phyloP scores from a whole-genome alignment of 2,329 filamentous ascomycete species.

The Thermothelomyces thermophilus region DNA sequence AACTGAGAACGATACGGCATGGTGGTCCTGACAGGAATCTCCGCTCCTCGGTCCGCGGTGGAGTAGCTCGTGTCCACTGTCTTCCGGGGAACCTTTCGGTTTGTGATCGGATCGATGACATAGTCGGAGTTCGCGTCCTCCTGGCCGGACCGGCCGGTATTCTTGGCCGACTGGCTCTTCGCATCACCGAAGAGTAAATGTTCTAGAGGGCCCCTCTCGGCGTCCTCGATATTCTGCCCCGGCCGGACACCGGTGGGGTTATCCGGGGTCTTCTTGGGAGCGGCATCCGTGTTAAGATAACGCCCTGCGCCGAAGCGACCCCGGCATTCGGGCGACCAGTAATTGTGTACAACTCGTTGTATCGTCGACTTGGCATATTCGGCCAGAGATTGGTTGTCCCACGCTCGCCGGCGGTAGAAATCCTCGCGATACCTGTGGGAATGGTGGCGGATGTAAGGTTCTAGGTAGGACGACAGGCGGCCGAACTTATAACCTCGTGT shows the following conservation, averaged over 20 bases:
- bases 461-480: conserved; percentile 34
- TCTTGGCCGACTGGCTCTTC: background rate
- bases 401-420: conserved; percentile 38
- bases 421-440: conserved; percentile 39
- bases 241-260: conserved; percentile 34
- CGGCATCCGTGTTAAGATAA: conserved; percentile 32
- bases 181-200: conserved; percentile 35
- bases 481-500: conserved; percentile 44
- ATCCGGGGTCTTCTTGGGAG: conserved; percentile 28
- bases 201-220: conserved; percentile 39
- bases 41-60: conserved; percentile 14
- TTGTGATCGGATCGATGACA: conserved; percentile 54
- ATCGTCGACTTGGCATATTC: conserved; percentile 33
- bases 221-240: conserved; percentile 39
- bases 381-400: conserved; percentile 37
- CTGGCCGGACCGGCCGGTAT: background rate
- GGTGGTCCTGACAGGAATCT: conserved; percentile 29
- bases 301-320: conserved; percentile 24
- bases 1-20: no score
- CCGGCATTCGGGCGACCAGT: conserved; percentile 29
- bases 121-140: conserved; percentile 28
- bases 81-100: conserved; percentile 38
- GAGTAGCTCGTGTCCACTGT: conserved; percentile 7
- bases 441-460: conserved; percentile 36
- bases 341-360: conserved; percentile 38